Percentiles rank a stretch among this genome's conserved stretches.
Conservation (phyloP, 345 rosid genomes). For the Mangifera indica region DNA sequence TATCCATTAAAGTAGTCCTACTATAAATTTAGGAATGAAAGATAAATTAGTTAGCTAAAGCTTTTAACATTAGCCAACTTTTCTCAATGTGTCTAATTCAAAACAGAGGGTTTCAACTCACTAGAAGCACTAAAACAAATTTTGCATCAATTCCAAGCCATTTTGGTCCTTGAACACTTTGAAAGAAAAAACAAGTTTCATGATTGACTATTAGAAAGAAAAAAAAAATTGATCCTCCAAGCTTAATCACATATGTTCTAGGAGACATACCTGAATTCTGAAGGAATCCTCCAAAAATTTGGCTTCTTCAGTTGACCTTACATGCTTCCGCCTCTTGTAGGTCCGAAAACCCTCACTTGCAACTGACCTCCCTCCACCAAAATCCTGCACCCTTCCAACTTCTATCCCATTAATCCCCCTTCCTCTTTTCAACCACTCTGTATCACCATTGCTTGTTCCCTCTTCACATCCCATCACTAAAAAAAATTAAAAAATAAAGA, state of each 20-base stretch:
- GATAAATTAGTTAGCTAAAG: background rate
- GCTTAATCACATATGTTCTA: background rate
- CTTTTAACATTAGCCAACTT: background rate
- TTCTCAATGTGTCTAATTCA: background rate
- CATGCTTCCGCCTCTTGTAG: constrained; percentile 71
- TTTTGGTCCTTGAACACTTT: background rate
- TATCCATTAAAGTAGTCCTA: background rate
- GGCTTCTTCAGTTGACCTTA: constrained; percentile 37
- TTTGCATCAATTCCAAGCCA: background rate
- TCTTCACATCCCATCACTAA: constrained; percentile 48
- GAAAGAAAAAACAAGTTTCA: background rate
- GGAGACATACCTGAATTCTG: constrained; percentile 45
- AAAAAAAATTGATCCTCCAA: background rate
- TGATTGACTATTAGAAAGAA: constrained; percentile 5
- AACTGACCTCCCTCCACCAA: constrained; percentile 41
- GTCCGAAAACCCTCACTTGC: constrained; percentile 44
- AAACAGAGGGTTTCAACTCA: background rate
- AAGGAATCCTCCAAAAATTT: constrained; percentile 36
- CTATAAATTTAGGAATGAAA: background rate
- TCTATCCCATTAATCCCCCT: constrained; percentile 37
- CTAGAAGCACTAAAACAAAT: background rate
- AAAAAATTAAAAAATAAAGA: constrained; percentile 9
- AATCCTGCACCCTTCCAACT: constrained; percentile 30
- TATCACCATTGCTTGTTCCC: constrained; percentile 39
- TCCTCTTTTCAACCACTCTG: constrained; percentile 36